A percentile compares a stretch with the other conserved stretches of the same genome.
These are phyloP conservation scores for Arthroderma sp. DNA, from an alignment of 2,329 filamentous ascomycete species.

Conservation along the genomic window DNA sequence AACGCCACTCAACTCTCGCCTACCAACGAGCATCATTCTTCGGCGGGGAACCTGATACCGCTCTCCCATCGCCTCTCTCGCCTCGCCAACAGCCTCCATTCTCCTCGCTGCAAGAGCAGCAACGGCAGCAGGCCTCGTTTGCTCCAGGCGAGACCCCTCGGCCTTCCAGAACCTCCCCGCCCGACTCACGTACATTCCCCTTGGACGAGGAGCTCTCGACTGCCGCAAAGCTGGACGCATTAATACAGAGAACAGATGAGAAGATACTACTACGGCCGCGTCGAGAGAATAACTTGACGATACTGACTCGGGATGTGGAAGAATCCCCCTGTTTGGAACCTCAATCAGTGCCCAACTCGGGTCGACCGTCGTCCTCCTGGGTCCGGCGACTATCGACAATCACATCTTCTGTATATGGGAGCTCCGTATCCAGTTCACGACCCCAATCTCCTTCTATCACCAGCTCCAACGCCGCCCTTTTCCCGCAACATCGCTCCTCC, in stretches of 20 bases:
- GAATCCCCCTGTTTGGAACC: slow-evolving; percentile 16
- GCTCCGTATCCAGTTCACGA: slow-evolving; percentile 37
- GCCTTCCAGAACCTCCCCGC: not conserved
- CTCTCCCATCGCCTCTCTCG: not conserved
- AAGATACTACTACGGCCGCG: slow-evolving; percentile 8
- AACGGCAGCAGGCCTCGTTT: not conserved
- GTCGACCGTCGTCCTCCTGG: slow-evolving; percentile 41
- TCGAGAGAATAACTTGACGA: slow-evolving; percentile 21
- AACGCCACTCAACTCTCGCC: slow-evolving; percentile 8
- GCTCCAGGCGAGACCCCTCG: not conserved
- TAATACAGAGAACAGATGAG: slow-evolving; percentile 1
- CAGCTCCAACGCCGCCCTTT: slow-evolving; percentile 41
- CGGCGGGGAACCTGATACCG: slow-evolving; percentile 8
- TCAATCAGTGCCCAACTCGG: slow-evolving; percentile 15
- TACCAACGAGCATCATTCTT: slow-evolving; percentile 9
- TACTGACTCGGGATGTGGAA: slow-evolving; percentile 17
- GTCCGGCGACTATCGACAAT: slow-evolving; percentile 44
- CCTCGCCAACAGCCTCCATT: not conserved
- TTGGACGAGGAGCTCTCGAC: slow-evolving; percentile 6
- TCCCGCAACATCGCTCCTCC: slow-evolving; percentile 20
- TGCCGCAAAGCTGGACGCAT: slow-evolving; percentile 1
- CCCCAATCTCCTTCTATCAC: slow-evolving; percentile 43
- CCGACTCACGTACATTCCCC: not conserved
- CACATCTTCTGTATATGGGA: slow-evolving; percentile 38
- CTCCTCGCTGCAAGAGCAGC: not conserved